phyloP scores from a whole-genome alignment of 768 basidiomycete species.

The Boletus sp. region DNA sequence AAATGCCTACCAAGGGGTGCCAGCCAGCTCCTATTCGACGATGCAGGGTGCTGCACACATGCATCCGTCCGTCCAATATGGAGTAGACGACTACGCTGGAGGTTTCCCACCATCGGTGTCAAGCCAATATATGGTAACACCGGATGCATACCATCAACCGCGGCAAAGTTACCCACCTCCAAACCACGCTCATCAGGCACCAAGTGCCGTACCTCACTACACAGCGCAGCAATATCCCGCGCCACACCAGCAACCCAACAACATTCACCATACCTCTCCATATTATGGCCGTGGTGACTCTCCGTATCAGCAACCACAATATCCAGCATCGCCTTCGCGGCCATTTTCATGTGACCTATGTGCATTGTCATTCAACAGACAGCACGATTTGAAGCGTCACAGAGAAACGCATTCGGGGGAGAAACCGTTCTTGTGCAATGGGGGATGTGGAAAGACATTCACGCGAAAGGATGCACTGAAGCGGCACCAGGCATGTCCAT shows the following conservation, averaged over 20 bases:
- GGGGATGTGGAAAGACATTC: slow-evolving; percentile 84
- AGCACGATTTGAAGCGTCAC: slow-evolving; percentile 84
- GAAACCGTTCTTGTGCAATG: slow-evolving; percentile 81
- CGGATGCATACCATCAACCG: slow-evolving; percentile 21
- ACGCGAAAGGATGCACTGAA: slow-evolving; percentile 86
- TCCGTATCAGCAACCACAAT: slow-evolving; percentile 38
- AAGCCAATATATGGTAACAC: slow-evolving; percentile 20
- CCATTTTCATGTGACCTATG: slow-evolving; percentile 73
- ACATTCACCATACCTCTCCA: slow-evolving; percentile 26
- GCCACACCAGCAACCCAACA: slow-evolving; percentile 16
- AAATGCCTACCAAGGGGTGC: slow-evolving; percentile 18
- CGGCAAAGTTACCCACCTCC: slow-evolving; percentile 28
- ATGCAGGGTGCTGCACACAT: slow-evolving; percentile 16
- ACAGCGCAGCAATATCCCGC: slow-evolving; percentile 30
- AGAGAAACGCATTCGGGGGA: slow-evolving; percentile 83
- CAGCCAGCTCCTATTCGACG: slow-evolving; percentile 18
- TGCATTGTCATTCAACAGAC: slow-evolving; percentile 79
- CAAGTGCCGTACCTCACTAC: slow-evolving; percentile 34
- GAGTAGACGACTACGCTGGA: slow-evolving; percentile 20
- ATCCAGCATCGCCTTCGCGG: slow-evolving; percentile 56
- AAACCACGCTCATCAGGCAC: slow-evolving; percentile 32
- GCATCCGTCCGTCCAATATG: slow-evolving; percentile 24
- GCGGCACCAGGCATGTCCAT: slow-evolving; percentile 67
- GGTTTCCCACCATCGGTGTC: slow-evolving; percentile 14
- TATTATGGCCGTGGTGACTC: slow-evolving; percentile 36